phyloP scores from a whole-genome alignment of 2,329 filamentous ascomycete genomes.

The Colletotrichum endophyticum region DNA sequence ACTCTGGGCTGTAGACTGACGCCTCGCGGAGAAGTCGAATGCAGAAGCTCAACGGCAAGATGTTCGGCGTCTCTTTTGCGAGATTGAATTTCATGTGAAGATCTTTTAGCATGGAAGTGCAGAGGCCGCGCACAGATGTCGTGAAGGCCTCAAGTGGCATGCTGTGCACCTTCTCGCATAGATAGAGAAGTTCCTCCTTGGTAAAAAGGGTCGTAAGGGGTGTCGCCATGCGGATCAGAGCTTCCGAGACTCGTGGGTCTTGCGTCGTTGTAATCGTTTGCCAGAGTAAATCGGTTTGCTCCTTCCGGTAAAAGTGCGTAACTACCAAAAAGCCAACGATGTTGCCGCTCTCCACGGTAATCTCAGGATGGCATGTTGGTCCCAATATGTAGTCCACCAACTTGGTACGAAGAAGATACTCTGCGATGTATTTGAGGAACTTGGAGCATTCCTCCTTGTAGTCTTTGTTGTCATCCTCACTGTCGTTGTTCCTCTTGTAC shows the following conservation, averaged over 20 bases:
- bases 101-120: slow-evolving; percentile 59
- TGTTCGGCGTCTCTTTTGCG: slow-evolving; percentile 36
- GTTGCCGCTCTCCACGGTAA: slow-evolving; percentile 81
- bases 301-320: slow-evolving; percentile 72
- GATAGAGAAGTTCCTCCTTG: slow-evolving; percentile 59
- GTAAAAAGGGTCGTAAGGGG: slow-evolving; percentile 54
- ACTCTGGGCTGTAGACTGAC: slow-evolving; percentile 58
- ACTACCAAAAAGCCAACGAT: slow-evolving; percentile 88
- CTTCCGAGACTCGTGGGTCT: slow-evolving; percentile 83
- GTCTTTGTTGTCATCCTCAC: slow-evolving; percentile 38
- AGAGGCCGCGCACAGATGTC: slow-evolving; percentile 64
- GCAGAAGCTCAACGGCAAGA: slow-evolving; percentile 55
- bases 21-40: slow-evolving; percentile 76
- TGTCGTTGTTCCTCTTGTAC: slow-evolving; percentile 64
- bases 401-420: slow-evolving; percentile 71
- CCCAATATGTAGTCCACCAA: slow-evolving; percentile 88
- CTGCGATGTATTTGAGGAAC: slow-evolving; percentile 70
- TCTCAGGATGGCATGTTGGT: slow-evolving; percentile 88
- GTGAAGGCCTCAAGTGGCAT: slow-evolving; percentile 70
- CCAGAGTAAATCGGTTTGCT: slow-evolving; percentile 84
- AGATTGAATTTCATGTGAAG: slow-evolving; percentile 48
- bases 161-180: slow-evolving; percentile 73
- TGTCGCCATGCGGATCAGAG: slow-evolving; percentile 71
- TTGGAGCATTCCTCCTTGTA: slow-evolving; percentile 14
- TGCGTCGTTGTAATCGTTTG: slow-evolving; percentile 80